A percentile compares a stretch with the other conserved stretches of the same genome.
phyloP scores from a whole-genome alignment of 768 basidiomycete genomes.

The Boletus patriciae region DNA sequence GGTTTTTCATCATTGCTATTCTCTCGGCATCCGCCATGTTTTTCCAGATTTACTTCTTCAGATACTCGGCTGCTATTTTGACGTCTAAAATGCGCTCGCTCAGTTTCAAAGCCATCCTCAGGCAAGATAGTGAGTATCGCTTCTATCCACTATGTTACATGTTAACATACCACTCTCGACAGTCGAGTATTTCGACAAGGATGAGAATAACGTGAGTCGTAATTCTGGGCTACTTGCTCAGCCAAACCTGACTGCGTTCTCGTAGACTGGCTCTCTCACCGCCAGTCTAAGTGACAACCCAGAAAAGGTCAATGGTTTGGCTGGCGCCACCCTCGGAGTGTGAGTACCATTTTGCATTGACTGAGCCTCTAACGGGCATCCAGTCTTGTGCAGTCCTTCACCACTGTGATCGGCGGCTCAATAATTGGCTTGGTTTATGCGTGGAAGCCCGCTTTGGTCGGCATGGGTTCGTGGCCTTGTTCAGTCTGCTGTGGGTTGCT shows the following conservation, averaged over 20 bases:
- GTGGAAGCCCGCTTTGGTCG: constrained; percentile 80
- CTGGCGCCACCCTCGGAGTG: constrained; percentile 84
- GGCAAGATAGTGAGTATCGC: constrained; percentile 71
- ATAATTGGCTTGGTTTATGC: constrained; percentile 76
- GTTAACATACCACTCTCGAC: background rate
- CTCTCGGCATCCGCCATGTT: constrained; percentile 59
- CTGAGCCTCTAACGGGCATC: background rate
- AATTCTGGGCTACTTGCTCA: background rate
- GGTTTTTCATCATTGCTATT: constrained; percentile 81
- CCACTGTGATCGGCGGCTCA: constrained; percentile 69
- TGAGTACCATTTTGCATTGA: constrained; percentile 32
- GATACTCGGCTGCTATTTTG: constrained; percentile 64
- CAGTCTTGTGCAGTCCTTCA: constrained; percentile 75
- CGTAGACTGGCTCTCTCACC: constrained; percentile 77
- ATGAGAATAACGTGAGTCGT: constrained; percentile 66
- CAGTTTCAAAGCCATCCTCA: constrained; percentile 76
- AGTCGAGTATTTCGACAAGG: constrained; percentile 89
- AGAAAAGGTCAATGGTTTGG: constrained; percentile 85
- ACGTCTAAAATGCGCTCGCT: constrained; percentile 68
- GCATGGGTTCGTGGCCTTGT: constrained; percentile 42
- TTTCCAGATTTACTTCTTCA: constrained; percentile 71
- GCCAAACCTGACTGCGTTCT: background rate
- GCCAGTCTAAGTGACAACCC: constrained; percentile 80
- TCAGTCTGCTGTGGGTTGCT: background rate
- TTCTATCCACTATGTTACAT: background rate